These are phyloP conservation scores for Graphilbum fragrans DNA, from an alignment of 2,329 filamentous ascomycete genomes.

Conservation along the genomic window DNA sequence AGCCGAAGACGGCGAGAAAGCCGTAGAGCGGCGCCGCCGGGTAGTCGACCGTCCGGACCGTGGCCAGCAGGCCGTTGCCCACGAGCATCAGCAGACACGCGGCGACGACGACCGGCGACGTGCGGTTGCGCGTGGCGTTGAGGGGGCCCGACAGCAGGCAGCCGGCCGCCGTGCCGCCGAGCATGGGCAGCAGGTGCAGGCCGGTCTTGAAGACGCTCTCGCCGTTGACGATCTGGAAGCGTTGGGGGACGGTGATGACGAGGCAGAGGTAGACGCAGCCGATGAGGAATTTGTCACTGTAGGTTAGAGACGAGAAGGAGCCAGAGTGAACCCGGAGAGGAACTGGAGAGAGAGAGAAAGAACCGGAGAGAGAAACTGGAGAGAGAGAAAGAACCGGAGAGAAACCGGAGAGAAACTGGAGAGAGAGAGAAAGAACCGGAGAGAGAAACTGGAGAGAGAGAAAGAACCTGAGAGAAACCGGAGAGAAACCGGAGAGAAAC, in stretches of 20 bases:
- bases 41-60: constrained; percentile 20
- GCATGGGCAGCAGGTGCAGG: constrained; percentile 44
- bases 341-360: too few relatives aligned
- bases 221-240: constrained; percentile 46
- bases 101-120: constrained; percentile 34
- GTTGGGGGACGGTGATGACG: constrained; percentile 46
- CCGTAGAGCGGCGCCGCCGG: constrained; percentile 32
- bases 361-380: too few relatives aligned
- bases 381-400: too few relatives aligned
- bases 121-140: constrained; percentile 41
- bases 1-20: constrained; percentile 42
- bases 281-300: constrained; percentile 41
- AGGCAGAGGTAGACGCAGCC: constrained; percentile 46
- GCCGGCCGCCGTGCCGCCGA: constrained; percentile 42
- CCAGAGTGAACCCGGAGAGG: neutral
- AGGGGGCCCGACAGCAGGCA: constrained; percentile 42
- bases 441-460: too few relatives aligned
- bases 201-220: constrained; percentile 41
- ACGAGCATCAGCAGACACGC: constrained; percentile 39
- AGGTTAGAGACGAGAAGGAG: neutral
- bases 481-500: neutral
- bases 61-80: constrained; percentile 38
- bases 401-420: neutral
- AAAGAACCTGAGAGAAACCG: too few relatives aligned
- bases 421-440: too few relatives aligned